Evolutionary conservation across 305 asterid species (phyloP).

Genomic region (Striga hermonthica): DNA sequence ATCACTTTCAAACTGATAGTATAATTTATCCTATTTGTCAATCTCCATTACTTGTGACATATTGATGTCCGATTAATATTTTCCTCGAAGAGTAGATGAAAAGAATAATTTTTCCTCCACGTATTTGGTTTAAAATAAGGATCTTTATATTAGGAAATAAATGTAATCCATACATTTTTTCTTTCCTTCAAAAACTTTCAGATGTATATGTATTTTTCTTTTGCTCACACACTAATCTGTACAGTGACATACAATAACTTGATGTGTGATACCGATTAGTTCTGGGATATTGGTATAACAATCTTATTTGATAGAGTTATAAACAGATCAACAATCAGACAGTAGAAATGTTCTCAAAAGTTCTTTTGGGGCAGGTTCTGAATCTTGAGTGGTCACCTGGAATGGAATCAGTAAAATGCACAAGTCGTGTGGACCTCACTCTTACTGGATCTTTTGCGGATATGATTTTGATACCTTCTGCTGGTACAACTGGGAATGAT

Average conservation of each 20-base stretch:
- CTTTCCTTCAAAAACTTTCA: no score
- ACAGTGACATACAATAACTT: no score
- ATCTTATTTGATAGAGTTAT: constrained; percentile 26
- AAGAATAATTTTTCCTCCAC: constrained; percentile 5
- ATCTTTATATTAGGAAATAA: constrained; percentile 6
- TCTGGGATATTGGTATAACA: constrained; percentile 13
- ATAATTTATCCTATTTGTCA: no score
- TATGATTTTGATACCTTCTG: constrained; percentile 57
- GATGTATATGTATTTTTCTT: no score
- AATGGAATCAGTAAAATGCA: constrained; percentile 65
- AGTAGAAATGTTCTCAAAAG: constrained; percentile 25
- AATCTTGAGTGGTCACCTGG: constrained; percentile 82
- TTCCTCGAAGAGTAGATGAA: constrained; percentile 11
- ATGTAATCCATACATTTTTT: constrained; percentile 7
- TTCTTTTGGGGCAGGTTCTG: constrained; percentile 56
- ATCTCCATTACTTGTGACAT: no score
- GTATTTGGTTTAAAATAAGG: constrained; percentile 11
- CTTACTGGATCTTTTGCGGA: constrained; percentile 86
- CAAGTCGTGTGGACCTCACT: constrained; percentile 66
- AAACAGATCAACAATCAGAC: constrained; percentile 12
- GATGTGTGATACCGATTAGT: no score
- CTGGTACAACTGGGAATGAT: constrained; percentile 46
- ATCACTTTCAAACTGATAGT: constrained; percentile 14
- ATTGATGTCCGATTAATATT: constrained; percentile 12
- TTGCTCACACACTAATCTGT: no score